Conservation (phyloP, 2,329 filamentous ascomycete species). For the Gremmenia infestans region DNA sequence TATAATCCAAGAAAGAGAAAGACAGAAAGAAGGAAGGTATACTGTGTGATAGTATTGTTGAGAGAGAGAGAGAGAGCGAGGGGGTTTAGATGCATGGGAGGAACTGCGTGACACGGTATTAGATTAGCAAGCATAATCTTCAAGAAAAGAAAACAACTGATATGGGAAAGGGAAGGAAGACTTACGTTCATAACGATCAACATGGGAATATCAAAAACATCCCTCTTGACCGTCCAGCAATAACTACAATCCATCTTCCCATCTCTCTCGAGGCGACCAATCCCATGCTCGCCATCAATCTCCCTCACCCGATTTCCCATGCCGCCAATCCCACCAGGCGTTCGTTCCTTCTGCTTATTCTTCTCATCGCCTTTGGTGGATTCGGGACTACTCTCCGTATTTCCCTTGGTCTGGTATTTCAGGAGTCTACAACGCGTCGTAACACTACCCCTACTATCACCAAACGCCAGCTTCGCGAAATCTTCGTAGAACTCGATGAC, state of each 20-base stretch:
- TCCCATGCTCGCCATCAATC: slow-evolving; percentile 70
- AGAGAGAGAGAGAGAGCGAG: background rate
- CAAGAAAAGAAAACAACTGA: background rate
- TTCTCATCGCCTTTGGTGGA: slow-evolving; percentile 11
- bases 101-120: slow-evolving; percentile 30
- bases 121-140: slow-evolving; percentile 13
- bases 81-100: slow-evolving; percentile 38
- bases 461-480: slow-evolving; percentile 87
- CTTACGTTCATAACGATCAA: slow-evolving; percentile 97
- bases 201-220: slow-evolving; percentile 98
- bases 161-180: slow-evolving; percentile 27
- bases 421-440: slow-evolving; percentile 80
- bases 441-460: slow-evolving; percentile 80
- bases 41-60: too few species aligned
- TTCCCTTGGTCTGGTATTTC: slow-evolving; percentile 78
- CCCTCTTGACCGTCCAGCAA: slow-evolving; percentile 94
- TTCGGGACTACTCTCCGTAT: slow-evolving; percentile 22
- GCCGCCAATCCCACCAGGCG: slow-evolving; percentile 21
- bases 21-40: background rate
- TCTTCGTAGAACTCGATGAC: slow-evolving; percentile 95
- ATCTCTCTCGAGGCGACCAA: slow-evolving; percentile 76
- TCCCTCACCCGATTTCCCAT: slow-evolving; percentile 54
- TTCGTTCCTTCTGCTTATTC: slow-evolving; percentile 14
- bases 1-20: background rate
- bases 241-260: slow-evolving; percentile 93